A percentile compares a stretch with the other conserved stretches of the same genome.
Conservation (phyloP, 768 basidiomycete species). For the Leucogyrophana mollusca region DNA sequence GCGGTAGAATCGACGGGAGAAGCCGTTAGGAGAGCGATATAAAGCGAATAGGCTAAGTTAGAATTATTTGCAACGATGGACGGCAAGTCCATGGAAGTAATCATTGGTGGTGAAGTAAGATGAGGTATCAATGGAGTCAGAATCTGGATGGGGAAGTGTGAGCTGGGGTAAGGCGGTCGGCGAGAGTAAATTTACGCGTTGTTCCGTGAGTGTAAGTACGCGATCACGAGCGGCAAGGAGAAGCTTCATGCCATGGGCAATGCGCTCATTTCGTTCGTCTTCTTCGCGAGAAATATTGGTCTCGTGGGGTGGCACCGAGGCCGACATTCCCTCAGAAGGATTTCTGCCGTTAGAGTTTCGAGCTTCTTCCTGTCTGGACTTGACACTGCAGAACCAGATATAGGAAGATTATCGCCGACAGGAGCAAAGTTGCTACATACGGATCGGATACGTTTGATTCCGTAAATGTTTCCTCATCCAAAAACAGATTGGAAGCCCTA, state of each 20-base stretch:
- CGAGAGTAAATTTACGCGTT: constrained; percentile 48
- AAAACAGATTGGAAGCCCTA: constrained; percentile 65
- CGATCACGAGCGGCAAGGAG: constrained; percentile 69
- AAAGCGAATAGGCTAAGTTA: constrained; percentile 64
- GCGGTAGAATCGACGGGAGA: constrained; percentile 25
- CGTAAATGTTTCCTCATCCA: constrained; percentile 61
- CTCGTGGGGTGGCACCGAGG: constrained; percentile 7
- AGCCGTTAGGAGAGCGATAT: constrained; percentile 54
- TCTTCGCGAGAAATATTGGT: constrained; percentile 41
- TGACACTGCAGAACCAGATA: constrained; percentile 17
- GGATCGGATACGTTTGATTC: constrained; percentile 44
- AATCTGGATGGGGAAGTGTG: constrained; percentile 32
- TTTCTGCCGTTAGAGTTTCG: constrained; percentile 3
- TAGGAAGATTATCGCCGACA: constrained; percentile 11
- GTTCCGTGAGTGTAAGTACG: constrained; percentile 72
- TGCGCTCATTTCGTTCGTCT: constrained; percentile 55
- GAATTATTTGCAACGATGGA: constrained; percentile 69
- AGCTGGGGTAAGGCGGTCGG: background rate
- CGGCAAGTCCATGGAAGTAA: constrained; percentile 67
- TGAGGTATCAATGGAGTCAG: constrained; percentile 49
- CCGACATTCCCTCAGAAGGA: constrained; percentile 1
- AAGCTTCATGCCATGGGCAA: constrained; percentile 65
- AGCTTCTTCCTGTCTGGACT: constrained; percentile 5
- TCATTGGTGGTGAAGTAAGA: constrained; percentile 46
- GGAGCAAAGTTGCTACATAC: constrained; percentile 28